Evolutionary conservation across 2,329 filamentous ascomycete species (phyloP), one percentile per base, ranked within the genome.

Genomic region (Penicillium sp.): DNA sequence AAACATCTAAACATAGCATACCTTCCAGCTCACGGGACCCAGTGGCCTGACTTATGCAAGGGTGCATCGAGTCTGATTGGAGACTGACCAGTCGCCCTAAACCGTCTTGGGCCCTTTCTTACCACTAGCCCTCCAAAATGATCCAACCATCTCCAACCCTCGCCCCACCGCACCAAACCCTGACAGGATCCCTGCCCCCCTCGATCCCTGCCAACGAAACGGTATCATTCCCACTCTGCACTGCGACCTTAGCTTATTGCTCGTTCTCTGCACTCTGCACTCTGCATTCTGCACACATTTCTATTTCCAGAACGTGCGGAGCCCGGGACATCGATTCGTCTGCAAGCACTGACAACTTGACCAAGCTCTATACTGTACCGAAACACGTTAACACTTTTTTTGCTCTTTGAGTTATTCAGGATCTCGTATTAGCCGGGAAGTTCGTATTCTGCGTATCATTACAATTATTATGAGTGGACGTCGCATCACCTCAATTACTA

Each of bases 211-310:
- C 40, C 19, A 59, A 58, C 60, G 56, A 44, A 55, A 65, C 60
- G 56, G 58, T 60, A 64, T 61, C 55, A 67, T 65, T 60, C 56
- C 40, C 62, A 72, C 71, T 70, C 71, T 75, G 72, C 73, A 72
- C 69, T 75, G 73, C 71, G 44, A 75, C 73, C 72, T 63, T 37
- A 37, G 35, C 35, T 37, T 15, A 13, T 37, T 64, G 33, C 30
- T 51, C 22, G 24, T 15, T 45, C 19, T 30, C 40, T 26, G 19
- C 22, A 30, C 30, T 19, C 15, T 37, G 35, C 10, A 35, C 30
- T 37, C 33, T 54, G 50, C 33, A 38, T 7, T 53, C 50, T 37
- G 51, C 35, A 30, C 40, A 9, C 13, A 42, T 33, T 62, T 33
- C 58, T 56, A 61, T 62, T 56, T 63, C 56, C 53, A 63, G 44